These are phyloP conservation scores for Collybia mongolica DNA, from an alignment of 768 basidiomycete species.

Conservation along the genomic window DNA sequence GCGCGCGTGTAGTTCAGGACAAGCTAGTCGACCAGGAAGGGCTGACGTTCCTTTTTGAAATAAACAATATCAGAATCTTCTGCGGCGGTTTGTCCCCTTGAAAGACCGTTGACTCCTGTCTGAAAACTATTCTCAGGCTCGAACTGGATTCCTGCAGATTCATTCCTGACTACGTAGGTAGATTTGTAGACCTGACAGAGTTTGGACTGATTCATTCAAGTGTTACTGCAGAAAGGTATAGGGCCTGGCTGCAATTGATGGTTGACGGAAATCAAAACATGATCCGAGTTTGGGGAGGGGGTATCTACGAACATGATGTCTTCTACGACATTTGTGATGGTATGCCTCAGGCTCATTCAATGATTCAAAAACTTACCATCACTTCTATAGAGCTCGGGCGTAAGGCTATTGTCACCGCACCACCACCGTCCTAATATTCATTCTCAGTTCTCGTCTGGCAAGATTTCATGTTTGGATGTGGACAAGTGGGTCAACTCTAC, in stretches of 20 bases:
- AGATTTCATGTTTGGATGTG: slow-evolving; percentile 97
- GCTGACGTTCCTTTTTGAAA: slow-evolving; percentile 83
- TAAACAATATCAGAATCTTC: slow-evolving; percentile 88
- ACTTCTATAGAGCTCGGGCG: slow-evolving; percentile 58
- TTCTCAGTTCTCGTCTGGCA: slow-evolving; percentile 86
- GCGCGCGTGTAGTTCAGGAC: slow-evolving; percentile 80
- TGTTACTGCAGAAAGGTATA: slow-evolving; percentile 56
- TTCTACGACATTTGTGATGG: slow-evolving; percentile 89
- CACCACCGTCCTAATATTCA: slow-evolving; percentile 7
- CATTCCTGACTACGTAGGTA: slow-evolving; percentile 77
- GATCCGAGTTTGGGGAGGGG: slow-evolving; percentile 93
- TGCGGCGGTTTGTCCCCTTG: slow-evolving; percentile 59
- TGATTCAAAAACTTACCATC: neutral
- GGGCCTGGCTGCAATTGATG: slow-evolving; percentile 80
- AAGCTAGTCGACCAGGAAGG: slow-evolving; percentile 74
- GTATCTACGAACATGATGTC: slow-evolving; percentile 77
- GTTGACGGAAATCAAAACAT: slow-evolving; percentile 92
- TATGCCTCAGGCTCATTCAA: slow-evolving; percentile 22
- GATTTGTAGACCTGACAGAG: neutral
- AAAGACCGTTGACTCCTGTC: neutral
- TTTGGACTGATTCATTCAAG: slow-evolving; percentile 21
- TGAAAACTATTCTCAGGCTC: slow-evolving; percentile 45
- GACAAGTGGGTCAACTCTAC: slow-evolving; percentile 52
- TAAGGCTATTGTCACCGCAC: slow-evolving; percentile 22
- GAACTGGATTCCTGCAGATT: slow-evolving; percentile 96